Evolutionary conservation across 352 stramenopile species (phyloP), one percentile per base, ranked within the genome.

Genomic region (Globisporangium recalcitrans): DNA sequence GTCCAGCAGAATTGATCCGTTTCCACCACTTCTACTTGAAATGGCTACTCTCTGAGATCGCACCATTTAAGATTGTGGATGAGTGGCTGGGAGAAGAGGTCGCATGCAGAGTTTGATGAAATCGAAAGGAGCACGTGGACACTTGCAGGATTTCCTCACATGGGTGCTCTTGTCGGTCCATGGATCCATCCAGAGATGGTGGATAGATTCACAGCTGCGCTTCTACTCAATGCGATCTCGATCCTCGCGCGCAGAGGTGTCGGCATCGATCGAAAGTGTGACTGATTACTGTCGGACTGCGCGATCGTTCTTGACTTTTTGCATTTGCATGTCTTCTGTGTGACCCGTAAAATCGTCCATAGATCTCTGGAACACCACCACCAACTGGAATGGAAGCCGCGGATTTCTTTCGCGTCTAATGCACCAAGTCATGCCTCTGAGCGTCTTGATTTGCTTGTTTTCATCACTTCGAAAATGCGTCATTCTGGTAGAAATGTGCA

Each of bases 241-340:
- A 7, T 51, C 8, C 11, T 19, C 44, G 21, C 44, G 10, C 44
- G 21, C 38, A 46, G 16, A 46, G 38, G 16, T 22, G 38, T 46
- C 16, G 16, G 7, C 31, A 10, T 44, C 4, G 13, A 40, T 4
- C 13, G 4, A 7, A 22, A 46, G 6, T 19, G 11, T 46, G 38
- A 16, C 16, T 56, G 49, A 56, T 40, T n/a, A 26, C 19, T 22
- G 26, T 54, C 13, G 49, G 49, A 26, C 26, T 55, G 11, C 16
- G 21, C 21, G 3, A 7, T 8, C 2, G 14, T 22, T 53, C 47
- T 34, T 21, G 6, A 54, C 38, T 55, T 31, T 36, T n/a, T n/a
- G n/a, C n/a, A n/a, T 31, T 58, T 34, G 46, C n/a, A n/a, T 48
- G 32, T 61, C 36, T 61, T 61, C n/a, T 52, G 24, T 52, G 24